Evolutionary conservation across 2,329 filamentous ascomycete genomes (phyloP), one percentile per base, ranked within the genome.

Genomic region (Arthrobotrys pseudoclavata): DNA sequence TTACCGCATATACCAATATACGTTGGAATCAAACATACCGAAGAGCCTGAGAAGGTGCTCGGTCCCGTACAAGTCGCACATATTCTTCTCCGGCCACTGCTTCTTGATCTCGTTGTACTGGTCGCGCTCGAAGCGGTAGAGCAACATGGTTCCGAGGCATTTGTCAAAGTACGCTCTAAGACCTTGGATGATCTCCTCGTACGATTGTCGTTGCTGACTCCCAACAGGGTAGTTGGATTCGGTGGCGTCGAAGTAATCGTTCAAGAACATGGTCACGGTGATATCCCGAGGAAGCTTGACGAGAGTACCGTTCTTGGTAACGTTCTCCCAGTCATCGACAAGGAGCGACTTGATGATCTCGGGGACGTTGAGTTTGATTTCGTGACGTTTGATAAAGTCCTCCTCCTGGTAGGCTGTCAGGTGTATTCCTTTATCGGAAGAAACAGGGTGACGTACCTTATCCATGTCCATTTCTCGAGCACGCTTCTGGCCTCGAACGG

Each of bases 261-360:
- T 88, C 15, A 99, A 86, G 78, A 99, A 93, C 80, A 89, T 86
- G 79, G 88, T 89, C 76, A 96, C 93, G 0, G 95, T 90, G 63
- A 91, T 89, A 29, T 87, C 86, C 55, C 93, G 91, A 0, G 96
- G 96, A 15, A 99, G 86, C 1, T 92, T 91, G 34, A 97, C 93
- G 3, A 98, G 89, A 82, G 95, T 92, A 81, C 93, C 89, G 83
- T 96, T 96, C 85, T 97, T 98, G 70, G 96, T 99, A 79, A 99
- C 90, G 81, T 97, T 97, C 84, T 99, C 96, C 96, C 96, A 99
- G 84, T 99, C 96, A 83, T 99, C 96, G 22, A 99, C 96, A 2
- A 99, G 89, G 79, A 97, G 88, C 15, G 92, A 93, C 85, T 98
- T 97, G 80, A 99, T 87, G 80, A 92, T 89, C 82, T 98, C 96